Conservation (phyloP, 179 eudicot species). For the Silene coronaria region DNA sequence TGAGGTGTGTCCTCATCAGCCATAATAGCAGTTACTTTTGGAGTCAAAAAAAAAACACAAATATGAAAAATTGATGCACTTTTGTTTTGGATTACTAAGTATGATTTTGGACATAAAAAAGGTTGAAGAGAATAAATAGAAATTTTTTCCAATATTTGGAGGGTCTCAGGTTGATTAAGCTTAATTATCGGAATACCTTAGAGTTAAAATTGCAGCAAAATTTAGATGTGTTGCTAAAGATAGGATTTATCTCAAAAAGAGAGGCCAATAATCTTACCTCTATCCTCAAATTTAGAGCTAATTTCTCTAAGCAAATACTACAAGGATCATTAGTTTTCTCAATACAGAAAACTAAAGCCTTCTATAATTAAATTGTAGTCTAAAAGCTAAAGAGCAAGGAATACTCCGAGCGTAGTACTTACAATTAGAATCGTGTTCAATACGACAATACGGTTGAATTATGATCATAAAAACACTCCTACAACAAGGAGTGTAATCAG, state of each 20-base stretch:
- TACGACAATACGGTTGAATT: no score
- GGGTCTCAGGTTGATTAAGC: slow-evolving; percentile 7
- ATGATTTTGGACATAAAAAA: not conserved
- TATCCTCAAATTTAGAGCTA: not conserved
- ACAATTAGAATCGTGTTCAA: no score
- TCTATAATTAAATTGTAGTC: no score
- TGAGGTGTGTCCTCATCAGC: slow-evolving; percentile 42
- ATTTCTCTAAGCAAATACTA: not conserved
- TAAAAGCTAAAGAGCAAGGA: no score
- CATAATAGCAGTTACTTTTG: slow-evolving; percentile 10
- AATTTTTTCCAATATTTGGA: slow-evolving; percentile 6
- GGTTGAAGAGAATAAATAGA: slow-evolving; percentile 11
- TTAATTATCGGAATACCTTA: slow-evolving; percentile 20
- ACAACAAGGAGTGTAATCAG: no score
- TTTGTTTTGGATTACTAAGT: not conserved
- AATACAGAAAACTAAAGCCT: no score
- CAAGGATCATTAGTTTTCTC: no score
- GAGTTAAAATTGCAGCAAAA: not conserved
- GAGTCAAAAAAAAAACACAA: not conserved
- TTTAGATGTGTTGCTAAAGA: slow-evolving; percentile 8
- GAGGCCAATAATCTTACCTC: not conserved
- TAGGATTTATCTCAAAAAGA: not conserved
- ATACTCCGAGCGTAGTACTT: no score
- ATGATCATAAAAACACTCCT: no score
- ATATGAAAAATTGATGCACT: not conserved